Evolutionary conservation across 306 rosid genomes (phyloP), one percentile per base, ranked within the genome.

Genomic region (Rosa chinensis): DNA sequence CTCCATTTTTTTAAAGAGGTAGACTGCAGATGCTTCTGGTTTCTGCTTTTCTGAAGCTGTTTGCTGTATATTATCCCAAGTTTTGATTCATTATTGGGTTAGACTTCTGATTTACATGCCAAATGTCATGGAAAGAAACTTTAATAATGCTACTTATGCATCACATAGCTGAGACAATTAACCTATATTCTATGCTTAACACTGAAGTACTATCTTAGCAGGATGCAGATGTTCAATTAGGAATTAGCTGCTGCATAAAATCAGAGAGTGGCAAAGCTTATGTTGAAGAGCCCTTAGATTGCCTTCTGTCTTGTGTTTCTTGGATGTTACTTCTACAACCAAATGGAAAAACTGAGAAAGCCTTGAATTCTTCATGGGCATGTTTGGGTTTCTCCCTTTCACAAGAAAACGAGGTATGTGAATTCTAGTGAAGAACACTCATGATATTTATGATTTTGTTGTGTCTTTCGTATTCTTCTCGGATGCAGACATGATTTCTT

Each of bases 341-440:
- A 44, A 74, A 55, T 47, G 70, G 77, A 56, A 82, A 78, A 76
- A 64, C 81, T 61, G 83, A 85, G 52, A 48, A 70, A 75, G 59
- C 53, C 13, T 85, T 61, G 55, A 80, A 81, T 72, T 79, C 86
- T 58, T 82, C 88, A 23, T 72, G 84, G 85, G 74, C 86, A 17
- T 66, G 78, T 76, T 85, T 82, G 53, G 84, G 86, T 66, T 85
- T 85, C 79, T 85, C 88, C 47, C 81, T 85, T 28, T 78, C 88
- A 12, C 88, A 82, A 75, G 88, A 85, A n/a, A 85, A 85, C 6
- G 84, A 85, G 86, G 88, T 76, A 81, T 21, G 28, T 21, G 25
- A 63, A 32, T 67, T n/a, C 44, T 58, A 23, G 10, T 13, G 10
- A 49, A 43, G 37, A 75, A 44, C 63, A 43, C 5, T 49, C 42